Percentiles rank a stretch among this genome's conserved stretches.
Conservation (phyloP, 2,329 filamentous ascomycete genomes). For the Fusarium agapanthi region DNA sequence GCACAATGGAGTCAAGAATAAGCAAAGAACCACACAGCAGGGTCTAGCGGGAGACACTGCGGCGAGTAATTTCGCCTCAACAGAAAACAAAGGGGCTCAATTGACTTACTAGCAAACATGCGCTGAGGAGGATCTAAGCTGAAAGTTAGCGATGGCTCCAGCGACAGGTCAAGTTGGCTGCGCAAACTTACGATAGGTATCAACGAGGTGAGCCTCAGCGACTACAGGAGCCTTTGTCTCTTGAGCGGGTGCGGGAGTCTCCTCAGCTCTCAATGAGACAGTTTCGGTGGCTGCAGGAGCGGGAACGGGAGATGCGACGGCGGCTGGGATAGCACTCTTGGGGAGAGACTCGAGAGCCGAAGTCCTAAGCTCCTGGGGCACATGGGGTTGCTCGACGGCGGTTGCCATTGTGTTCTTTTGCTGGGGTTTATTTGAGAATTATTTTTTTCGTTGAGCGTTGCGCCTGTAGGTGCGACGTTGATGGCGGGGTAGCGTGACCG, state of each 20-base stretch:
- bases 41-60: neutral
- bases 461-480: slow-evolving; percentile 34
- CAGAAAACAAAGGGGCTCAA: slow-evolving; percentile 10
- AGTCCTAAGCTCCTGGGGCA: slow-evolving; percentile 26
- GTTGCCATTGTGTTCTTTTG: slow-evolving; percentile 38
- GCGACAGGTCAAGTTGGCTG: neutral
- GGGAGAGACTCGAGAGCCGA: slow-evolving; percentile 25
- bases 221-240: slow-evolving; percentile 65
- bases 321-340: slow-evolving; percentile 20
- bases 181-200: slow-evolving; percentile 70
- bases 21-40: slow-evolving; percentile 10
- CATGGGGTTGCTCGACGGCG: slow-evolving; percentile 36
- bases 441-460: slow-evolving; percentile 32
- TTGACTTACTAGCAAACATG: slow-evolving; percentile 71
- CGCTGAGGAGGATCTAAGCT: slow-evolving; percentile 68
- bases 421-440: slow-evolving; percentile 10
- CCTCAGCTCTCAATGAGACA: slow-evolving; percentile 12
- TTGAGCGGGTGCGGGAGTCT: slow-evolving; percentile 1
- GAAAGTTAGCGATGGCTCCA: slow-evolving; percentile 27
- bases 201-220: slow-evolving; percentile 78
- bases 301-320: slow-evolving; percentile 20
- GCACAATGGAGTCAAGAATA: slow-evolving; percentile 15
- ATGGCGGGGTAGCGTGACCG: slow-evolving; percentile 43
- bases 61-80: slow-evolving; percentile 12
- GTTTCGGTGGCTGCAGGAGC: slow-evolving; percentile 27